Evolutionary conservation across 2,329 filamentous ascomycete genomes (phyloP).

Genomic region (Pleoardoris graminearum): DNA sequence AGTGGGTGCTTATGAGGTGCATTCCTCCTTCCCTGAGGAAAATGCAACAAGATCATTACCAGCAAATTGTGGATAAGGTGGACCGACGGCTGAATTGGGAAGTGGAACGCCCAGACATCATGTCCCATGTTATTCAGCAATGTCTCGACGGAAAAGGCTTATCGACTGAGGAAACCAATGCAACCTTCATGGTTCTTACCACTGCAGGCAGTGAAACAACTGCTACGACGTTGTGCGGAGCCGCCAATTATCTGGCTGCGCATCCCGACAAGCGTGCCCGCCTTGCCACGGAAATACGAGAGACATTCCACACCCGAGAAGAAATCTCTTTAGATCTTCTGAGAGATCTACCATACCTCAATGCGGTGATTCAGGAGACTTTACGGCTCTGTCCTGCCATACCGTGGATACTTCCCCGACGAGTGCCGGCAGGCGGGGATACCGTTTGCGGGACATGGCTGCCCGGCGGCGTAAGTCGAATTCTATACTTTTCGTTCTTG

Average conservation of each 20-base stretch:
- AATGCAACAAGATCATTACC: slow-evolving; percentile 3
- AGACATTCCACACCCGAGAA: not conserved
- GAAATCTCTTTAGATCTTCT: slow-evolving; percentile 6
- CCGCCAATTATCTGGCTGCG: slow-evolving; percentile 26
- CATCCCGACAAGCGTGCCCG: not conserved
- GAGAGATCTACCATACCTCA: slow-evolving; percentile 16
- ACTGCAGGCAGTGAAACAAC: slow-evolving; percentile 48
- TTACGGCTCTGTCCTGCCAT: slow-evolving; percentile 14
- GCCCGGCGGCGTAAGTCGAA: not conserved
- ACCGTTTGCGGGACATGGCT: not conserved
- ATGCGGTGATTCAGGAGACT: slow-evolving; percentile 17
- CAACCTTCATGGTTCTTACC: slow-evolving; percentile 36
- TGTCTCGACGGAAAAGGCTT: not conserved
- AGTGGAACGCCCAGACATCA: slow-evolving; percentile 9
- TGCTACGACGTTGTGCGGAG: slow-evolving; percentile 38
- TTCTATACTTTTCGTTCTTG: not conserved
- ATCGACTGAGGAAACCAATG: slow-evolving; percentile 33
- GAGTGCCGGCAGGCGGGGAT: not conserved
- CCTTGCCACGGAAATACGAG: slow-evolving; percentile 12
- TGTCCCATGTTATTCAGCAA: not conserved
- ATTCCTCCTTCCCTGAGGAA: slow-evolving; percentile 1
- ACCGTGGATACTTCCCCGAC: not conserved
- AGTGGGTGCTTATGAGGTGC: not conserved
- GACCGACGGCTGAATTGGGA: slow-evolving; percentile 8
- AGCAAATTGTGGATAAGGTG: slow-evolving; percentile 8